Conservation (phyloP, 2,329 filamentous ascomycete species). For the Penicillium crustosum region DNA sequence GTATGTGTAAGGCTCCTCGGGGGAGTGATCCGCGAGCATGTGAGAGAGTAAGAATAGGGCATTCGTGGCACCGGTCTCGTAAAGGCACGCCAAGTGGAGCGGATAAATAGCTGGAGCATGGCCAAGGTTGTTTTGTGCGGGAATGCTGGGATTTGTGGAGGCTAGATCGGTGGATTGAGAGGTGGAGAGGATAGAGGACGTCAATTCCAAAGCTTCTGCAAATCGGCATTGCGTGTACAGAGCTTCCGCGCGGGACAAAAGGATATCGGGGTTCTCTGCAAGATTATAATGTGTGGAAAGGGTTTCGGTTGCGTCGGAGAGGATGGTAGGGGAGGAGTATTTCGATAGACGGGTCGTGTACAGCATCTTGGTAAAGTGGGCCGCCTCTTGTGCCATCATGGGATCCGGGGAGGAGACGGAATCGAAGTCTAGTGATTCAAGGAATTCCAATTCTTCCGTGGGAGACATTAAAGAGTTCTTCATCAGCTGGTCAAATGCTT, state of each 20-base stretch:
- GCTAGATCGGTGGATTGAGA: conserved; percentile 79
- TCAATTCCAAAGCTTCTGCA: conserved; percentile 79
- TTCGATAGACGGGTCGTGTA: conserved; percentile 96
- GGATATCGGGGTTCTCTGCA: conserved; percentile 79
- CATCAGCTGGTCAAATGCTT: conserved; percentile 97
- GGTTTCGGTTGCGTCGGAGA: conserved; percentile 82
- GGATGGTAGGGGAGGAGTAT: conserved; percentile 81
- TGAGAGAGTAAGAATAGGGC: conserved; percentile 88
- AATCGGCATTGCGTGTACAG: conserved; percentile 95
- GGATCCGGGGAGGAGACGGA: conserved; percentile 68
- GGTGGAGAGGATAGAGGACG: conserved; percentile 74
- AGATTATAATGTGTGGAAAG: conserved; percentile 93
- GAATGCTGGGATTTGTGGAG: conserved; percentile 28
- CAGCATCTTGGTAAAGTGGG: conserved; percentile 90
- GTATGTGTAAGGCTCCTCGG: conserved; percentile 88
- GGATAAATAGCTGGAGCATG: conserved; percentile 67
- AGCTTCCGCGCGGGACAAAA: conserved; percentile 85
- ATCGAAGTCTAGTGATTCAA: conserved; percentile 88
- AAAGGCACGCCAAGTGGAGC: conserved; percentile 85
- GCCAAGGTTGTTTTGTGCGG: conserved; percentile 42
- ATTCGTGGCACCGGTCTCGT: conserved; percentile 83
- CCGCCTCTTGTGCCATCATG: conserved; percentile 76
- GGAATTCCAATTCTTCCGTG: conserved; percentile 84
- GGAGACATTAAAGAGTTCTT: conserved; percentile 90
- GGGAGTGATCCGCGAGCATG: conserved; percentile 86